Conservation (phyloP, 805 yeast species). For the Candida ovalis region DNA sequence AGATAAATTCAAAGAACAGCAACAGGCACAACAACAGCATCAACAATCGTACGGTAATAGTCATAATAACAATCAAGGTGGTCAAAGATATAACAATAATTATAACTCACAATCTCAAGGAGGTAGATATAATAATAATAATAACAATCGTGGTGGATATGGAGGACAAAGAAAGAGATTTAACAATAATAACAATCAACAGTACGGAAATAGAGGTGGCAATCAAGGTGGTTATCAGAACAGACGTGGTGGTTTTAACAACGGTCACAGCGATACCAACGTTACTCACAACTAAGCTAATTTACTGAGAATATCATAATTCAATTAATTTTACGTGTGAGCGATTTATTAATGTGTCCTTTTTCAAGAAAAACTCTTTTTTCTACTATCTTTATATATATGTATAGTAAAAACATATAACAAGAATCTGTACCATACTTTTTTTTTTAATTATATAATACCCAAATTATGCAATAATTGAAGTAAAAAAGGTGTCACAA, state of each 20-base stretch:
- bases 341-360: background rate
- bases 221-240: conserved; percentile 2
- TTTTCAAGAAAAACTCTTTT: background rate
- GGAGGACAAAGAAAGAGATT: conserved; percentile 25
- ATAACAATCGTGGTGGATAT: conserved; percentile 17
- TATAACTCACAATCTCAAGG: conserved; percentile 19
- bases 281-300: conserved; percentile 23
- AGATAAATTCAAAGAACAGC: conserved; percentile 68
- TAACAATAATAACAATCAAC: conserved; percentile 15
- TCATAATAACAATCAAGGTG: conserved; percentile 25
- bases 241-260: conserved; percentile 10
- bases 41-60: conserved; percentile 24
- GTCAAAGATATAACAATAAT: conserved; percentile 19
- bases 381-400: conserved; percentile 1
- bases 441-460: too few relatives aligned
- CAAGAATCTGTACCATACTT: background rate
- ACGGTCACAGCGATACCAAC: conserved; percentile 25
- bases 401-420: background rate
- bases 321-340: background rate
- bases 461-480: too few relatives aligned
- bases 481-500: conserved; percentile 30
- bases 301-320: background rate
- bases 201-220: conserved; percentile 15
- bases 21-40: conserved; percentile 39
- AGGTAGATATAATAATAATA: conserved; percentile 15